These are phyloP conservation scores for Penicillium capsulatum DNA, from an alignment of 2,329 filamentous ascomycete genomes.

Conservation along the genomic window DNA sequence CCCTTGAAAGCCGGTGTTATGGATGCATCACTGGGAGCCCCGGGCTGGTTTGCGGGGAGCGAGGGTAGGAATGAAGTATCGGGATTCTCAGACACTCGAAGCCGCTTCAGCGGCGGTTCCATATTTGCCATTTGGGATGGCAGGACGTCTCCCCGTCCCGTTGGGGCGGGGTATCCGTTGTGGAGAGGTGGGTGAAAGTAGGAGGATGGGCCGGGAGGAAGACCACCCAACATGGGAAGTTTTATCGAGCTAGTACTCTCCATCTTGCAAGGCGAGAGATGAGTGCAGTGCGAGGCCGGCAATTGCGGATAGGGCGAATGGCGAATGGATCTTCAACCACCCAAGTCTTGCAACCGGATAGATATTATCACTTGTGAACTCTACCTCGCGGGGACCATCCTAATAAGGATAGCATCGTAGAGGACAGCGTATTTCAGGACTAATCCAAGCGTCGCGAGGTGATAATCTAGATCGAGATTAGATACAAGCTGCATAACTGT, in stretches of 20 bases:
- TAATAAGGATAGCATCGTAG: neutral
- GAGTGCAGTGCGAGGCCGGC: too few relatives aligned
- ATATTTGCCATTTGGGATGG: slow-evolving; percentile 5
- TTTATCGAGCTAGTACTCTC: slow-evolving; percentile 20
- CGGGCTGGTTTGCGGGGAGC: neutral
- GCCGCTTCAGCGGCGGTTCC: slow-evolving; percentile 21
- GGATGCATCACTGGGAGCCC: too few relatives aligned
- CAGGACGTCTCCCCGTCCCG: neutral
- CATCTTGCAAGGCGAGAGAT: slow-evolving; percentile 23
- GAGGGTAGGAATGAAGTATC: neutral
- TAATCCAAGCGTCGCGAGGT: too few relatives aligned
- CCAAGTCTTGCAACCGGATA: too few relatives aligned
- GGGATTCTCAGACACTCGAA: slow-evolving; percentile 1
- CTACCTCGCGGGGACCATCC: slow-evolving; percentile 6
- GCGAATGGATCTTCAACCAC: too few relatives aligned
- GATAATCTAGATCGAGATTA: neutral
- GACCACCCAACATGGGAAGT: slow-evolving; percentile 14
- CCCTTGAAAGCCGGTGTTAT: too few relatives aligned
- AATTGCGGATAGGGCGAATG: too few relatives aligned
- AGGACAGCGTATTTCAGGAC: neutral
- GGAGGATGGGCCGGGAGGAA: slow-evolving; percentile 9
- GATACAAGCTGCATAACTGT: neutral
- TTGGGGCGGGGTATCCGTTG: slow-evolving; percentile 3
- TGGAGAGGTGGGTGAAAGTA: slow-evolving; percentile 12
- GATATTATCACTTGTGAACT: slow-evolving; percentile 2